Percentiles rank a stretch among this genome's conserved stretches.
These are phyloP conservation scores for Ceraceosorus guamensis DNA, from an alignment of 1,284 basidiomycete genomes.

Conservation along the genomic window DNA sequence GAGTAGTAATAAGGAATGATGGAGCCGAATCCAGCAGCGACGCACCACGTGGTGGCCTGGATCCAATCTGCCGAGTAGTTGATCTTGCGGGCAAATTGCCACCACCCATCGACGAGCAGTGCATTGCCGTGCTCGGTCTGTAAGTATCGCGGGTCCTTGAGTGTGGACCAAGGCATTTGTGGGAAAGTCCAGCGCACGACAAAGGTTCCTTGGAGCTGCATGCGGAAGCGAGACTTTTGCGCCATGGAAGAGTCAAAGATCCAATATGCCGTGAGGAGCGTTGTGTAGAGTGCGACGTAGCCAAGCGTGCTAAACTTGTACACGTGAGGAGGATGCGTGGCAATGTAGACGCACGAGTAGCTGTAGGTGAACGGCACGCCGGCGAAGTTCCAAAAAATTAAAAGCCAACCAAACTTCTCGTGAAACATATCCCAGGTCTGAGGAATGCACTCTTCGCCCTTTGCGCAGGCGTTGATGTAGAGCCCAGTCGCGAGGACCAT, in stretches of 20 bases:
- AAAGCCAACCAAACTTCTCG: conserved; percentile 48
- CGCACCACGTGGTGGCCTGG: conserved; percentile 73
- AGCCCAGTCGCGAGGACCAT: conserved; percentile 93
- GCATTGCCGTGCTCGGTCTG: conserved; percentile 92
- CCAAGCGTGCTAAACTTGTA: conserved; percentile 76
- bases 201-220: conserved; percentile 80
- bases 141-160: conserved; percentile 82
- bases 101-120: conserved; percentile 77
- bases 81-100: conserved; percentile 58
- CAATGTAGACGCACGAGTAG: conserved; percentile 94
- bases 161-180: conserved; percentile 75
- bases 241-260: conserved; percentile 86
- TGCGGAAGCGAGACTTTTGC: conserved; percentile 96
- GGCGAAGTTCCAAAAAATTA: conserved; percentile 69
- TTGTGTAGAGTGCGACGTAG: conserved; percentile 55
- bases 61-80: conserved; percentile 66
- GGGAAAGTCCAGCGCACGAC: conserved; percentile 76
- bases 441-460: conserved; percentile 77
- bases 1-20: conserved; percentile 80
- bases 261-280: conserved; percentile 34
- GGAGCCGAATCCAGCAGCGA: conserved; percentile 71
- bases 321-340: conserved; percentile 76
- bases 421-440: conserved; percentile 71
- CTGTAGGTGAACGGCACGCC: conserved; percentile 63
- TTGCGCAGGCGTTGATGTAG: conserved; percentile 83